These are phyloP conservation scores for Trifolium fragiferum DNA, from an alignment of 306 rosid genomes.

Conservation along the genomic window DNA sequence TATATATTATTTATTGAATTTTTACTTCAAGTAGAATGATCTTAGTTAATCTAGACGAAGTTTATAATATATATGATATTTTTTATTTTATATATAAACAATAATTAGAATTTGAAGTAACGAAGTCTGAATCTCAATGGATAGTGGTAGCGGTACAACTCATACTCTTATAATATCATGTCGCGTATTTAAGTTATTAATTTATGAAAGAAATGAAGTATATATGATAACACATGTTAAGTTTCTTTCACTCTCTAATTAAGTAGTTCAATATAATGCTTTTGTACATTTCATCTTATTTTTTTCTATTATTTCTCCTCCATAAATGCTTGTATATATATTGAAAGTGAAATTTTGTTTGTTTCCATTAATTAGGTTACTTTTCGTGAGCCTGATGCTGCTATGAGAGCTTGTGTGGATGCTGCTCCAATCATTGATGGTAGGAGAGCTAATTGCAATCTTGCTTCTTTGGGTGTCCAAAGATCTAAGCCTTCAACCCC, in stretches of 20 bases:
- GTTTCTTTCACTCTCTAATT: background rate
- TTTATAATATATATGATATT: background rate
- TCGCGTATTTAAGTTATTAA: background rate
- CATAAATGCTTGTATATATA: background rate
- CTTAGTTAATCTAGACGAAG: slow-evolving; percentile 19
- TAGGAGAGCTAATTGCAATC: slow-evolving; percentile 95
- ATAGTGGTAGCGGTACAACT: background rate
- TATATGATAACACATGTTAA: background rate
- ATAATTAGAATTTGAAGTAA: background rate
- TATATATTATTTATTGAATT: background rate
- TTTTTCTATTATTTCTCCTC: background rate
- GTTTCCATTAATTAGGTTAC: slow-evolving; percentile 61
- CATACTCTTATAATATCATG: background rate
- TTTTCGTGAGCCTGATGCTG: slow-evolving; percentile 89
- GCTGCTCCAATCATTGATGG: slow-evolving; percentile 98
- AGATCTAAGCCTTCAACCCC: slow-evolving; percentile 99
- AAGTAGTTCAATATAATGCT: background rate
- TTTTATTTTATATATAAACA: background rate
- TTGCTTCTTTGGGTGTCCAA: slow-evolving; percentile 98
- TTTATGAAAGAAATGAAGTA: background rate
- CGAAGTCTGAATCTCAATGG: background rate
- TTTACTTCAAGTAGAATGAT: slow-evolving; percentile 28
- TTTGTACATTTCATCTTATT: background rate
- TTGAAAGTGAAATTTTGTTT: background rate
- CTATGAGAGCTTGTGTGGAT: slow-evolving; percentile 98